Conservation (phyloP, 768 basidiomycete species). For the Gyrodon lividus region DNA sequence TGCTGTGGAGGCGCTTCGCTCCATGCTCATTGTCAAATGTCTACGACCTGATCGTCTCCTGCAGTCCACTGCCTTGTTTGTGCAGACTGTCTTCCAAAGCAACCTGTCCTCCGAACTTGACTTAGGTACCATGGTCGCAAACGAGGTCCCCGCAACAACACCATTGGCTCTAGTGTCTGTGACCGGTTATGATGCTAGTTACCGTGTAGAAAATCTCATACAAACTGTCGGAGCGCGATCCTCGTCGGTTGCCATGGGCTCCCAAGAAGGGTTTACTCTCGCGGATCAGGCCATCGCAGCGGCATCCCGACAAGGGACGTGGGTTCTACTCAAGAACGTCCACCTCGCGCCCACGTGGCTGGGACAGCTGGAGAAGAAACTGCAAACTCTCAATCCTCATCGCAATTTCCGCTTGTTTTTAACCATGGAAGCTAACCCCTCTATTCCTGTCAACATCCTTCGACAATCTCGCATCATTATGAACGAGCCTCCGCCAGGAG, state of each 20-base stretch:
- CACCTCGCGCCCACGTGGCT: slow-evolving; percentile 96
- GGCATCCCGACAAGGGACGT: slow-evolving; percentile 89
- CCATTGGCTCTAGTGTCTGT: slow-evolving; percentile 92
- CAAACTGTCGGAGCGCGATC: slow-evolving; percentile 75
- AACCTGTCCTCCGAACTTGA: slow-evolving; percentile 83
- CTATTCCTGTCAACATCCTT: slow-evolving; percentile 94
- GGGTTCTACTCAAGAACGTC: slow-evolving; percentile 97
- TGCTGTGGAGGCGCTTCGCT: slow-evolving; percentile 70
- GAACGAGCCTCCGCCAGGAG: slow-evolving; percentile 97
- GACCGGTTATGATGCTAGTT: slow-evolving; percentile 97
- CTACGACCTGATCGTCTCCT: slow-evolving; percentile 90
- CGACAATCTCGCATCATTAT: slow-evolving; percentile 95
- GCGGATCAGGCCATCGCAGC: slow-evolving; percentile 95
- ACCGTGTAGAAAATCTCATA: slow-evolving; percentile 86
- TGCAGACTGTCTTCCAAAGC: slow-evolving; percentile 70
- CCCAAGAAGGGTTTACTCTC: slow-evolving; percentile 92
- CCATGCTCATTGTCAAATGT: slow-evolving; percentile 81
- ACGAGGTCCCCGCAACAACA: slow-evolving; percentile 77
- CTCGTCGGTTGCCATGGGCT: slow-evolving; percentile 95
- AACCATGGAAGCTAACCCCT: slow-evolving; percentile 95
- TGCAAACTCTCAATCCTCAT: slow-evolving; percentile 88
- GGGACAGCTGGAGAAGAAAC: slow-evolving; percentile 91
- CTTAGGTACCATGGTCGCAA: slow-evolving; percentile 69
- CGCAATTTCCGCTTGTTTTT: slow-evolving; percentile 95
- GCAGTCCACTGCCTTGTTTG: slow-evolving; percentile 77